Evolutionary conservation across 768 basidiomycete genomes (phyloP).

Genomic region (Mrakia blollopis): DNA sequence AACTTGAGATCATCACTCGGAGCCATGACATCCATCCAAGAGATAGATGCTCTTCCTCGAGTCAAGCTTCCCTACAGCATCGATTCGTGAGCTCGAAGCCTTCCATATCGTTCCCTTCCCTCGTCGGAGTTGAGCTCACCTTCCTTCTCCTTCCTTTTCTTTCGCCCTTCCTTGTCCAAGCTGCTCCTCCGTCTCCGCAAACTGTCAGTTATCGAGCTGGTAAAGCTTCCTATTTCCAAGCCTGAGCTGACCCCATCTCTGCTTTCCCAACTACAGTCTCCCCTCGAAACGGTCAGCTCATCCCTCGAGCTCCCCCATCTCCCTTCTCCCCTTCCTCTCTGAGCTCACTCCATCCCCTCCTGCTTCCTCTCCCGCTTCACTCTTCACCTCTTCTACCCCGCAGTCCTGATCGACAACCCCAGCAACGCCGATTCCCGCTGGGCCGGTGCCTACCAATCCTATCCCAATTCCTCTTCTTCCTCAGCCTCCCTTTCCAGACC

Average conservation of each 20-base stretch:
- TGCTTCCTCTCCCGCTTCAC: not conserved
- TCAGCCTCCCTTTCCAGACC: not conserved
- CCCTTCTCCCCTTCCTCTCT: not conserved
- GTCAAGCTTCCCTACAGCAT: conserved; percentile 6
- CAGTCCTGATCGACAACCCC: conserved; percentile 31
- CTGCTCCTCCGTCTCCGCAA: conserved; percentile 12
- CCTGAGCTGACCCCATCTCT: not conserved
- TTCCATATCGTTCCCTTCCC: not conserved
- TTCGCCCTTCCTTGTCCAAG: not conserved
- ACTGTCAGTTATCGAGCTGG: not conserved
- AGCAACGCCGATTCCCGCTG: conserved; percentile 32
- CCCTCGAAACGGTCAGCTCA: not conserved
- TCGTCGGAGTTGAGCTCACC: not conserved
- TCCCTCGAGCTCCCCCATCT: not conserved
- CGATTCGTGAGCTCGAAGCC: conserved; percentile 1
- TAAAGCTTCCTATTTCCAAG: not conserved
- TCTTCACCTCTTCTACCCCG: not conserved
- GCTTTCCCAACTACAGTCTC: not conserved
- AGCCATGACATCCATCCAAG: not conserved
- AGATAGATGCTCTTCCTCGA: not conserved
- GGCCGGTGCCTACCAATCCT: conserved; percentile 20
- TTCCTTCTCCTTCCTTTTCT: not conserved
- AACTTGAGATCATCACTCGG: not conserved
- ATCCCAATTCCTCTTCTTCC: not conserved
- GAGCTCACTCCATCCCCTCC: too few species aligned